Percentiles rank a stretch among this genome's conserved stretches.
Conservation (phyloP, 2,329 filamentous ascomycete genomes). For the Xylaria arbuscula region DNA sequence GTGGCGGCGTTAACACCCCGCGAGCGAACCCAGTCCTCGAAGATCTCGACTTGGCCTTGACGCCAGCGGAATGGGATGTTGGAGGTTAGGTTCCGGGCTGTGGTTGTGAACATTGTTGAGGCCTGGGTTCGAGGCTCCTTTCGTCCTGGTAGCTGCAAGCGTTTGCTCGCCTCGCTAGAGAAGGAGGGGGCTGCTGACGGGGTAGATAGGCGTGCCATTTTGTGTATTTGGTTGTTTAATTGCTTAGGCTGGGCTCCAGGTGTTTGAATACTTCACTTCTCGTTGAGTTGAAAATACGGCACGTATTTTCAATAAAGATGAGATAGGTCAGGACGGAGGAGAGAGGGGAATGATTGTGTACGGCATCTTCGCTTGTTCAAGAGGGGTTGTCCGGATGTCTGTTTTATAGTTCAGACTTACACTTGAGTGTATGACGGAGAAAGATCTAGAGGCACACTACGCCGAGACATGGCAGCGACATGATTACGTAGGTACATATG, state of each 20-base stretch:
- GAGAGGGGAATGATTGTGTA: not conserved
- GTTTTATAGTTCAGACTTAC: not conserved
- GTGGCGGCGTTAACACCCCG: slow-evolving; percentile 20
- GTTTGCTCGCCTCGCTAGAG: not conserved
- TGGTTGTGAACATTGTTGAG: slow-evolving; percentile 26
- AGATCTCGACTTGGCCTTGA: slow-evolving; percentile 12
- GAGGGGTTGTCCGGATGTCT: not conserved
- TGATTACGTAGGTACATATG: not conserved
- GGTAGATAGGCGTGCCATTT: not conserved
- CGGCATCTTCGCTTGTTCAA: not conserved
- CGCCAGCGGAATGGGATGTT: slow-evolving; percentile 24
- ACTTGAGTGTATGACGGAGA: not conserved
- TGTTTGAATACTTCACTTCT: too few relatives aligned
- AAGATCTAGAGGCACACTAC: not conserved
- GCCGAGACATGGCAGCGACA: not conserved
- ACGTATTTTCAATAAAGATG: not conserved
- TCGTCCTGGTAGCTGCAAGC: slow-evolving; percentile 7
- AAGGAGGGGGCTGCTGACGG: not conserved
- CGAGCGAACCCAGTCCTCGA: slow-evolving; percentile 20
- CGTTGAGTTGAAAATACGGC: not conserved
- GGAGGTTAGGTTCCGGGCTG: slow-evolving; percentile 18
- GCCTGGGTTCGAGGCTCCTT: slow-evolving; percentile 15
- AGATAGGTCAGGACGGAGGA: not conserved
- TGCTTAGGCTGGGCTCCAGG: too few relatives aligned
- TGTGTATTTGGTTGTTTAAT: not conserved